These are phyloP conservation scores for Diplodia scrobiculata DNA, from an alignment of 2,329 filamentous ascomycete species.

Conservation along the genomic window DNA sequence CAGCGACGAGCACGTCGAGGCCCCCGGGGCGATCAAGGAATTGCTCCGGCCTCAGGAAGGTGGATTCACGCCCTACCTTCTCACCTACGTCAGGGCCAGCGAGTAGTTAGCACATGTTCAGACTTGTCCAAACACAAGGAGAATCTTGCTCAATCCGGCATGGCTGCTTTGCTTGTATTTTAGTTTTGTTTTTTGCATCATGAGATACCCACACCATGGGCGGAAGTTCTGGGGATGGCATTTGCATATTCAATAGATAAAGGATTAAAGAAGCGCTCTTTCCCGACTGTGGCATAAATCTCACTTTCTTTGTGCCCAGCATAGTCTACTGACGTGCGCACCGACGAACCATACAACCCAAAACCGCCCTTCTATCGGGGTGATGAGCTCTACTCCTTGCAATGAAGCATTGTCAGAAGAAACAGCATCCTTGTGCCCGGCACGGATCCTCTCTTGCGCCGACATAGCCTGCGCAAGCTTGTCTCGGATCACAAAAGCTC, in stretches of 20 bases:
- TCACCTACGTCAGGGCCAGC: slow-evolving; percentile 5
- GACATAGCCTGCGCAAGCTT: background rate
- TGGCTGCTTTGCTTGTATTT: background rate
- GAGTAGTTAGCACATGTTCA: background rate
- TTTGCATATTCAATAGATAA: background rate
- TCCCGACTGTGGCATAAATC: background rate
- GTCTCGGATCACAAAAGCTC: background rate
- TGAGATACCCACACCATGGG: slow-evolving; percentile 21
- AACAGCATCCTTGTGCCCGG: background rate
- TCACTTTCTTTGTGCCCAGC: background rate
- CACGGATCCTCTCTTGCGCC: background rate
- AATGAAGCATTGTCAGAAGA: background rate
- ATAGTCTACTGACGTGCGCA: background rate
- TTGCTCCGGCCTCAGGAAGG: background rate
- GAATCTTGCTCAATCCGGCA: background rate
- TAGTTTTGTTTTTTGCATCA: background rate
- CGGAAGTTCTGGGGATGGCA: background rate
- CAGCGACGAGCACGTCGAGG: background rate
- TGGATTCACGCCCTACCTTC: slow-evolving; percentile 3
- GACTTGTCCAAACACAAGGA: background rate
- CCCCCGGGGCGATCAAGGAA: background rate
- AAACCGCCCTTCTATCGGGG: background rate
- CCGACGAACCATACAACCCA: background rate
- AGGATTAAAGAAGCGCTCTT: background rate
- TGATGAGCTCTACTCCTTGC: no score